Conservation (phyloP, 2,329 filamentous ascomycete species). For the Metarhizium guizhouense region DNA sequence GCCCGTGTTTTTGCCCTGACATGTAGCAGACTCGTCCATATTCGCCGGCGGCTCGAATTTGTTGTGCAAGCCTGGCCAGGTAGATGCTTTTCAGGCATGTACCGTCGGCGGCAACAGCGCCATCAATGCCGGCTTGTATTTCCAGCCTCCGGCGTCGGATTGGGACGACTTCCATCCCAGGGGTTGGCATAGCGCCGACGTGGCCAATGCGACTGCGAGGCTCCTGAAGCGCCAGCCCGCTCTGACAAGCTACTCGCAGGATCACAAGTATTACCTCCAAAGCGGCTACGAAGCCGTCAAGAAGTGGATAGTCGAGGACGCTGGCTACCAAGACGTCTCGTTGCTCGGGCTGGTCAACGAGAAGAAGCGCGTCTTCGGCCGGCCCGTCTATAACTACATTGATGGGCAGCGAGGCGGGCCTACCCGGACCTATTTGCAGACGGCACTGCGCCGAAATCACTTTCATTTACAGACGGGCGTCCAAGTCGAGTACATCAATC, state of each 20-base stretch:
- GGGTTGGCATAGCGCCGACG: slow-evolving; percentile 42
- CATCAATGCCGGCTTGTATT: slow-evolving; percentile 45
- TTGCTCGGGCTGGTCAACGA: slow-evolving; percentile 35
- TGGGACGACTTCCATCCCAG: slow-evolving; percentile 40
- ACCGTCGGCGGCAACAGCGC: slow-evolving; percentile 42
- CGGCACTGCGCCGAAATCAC: slow-evolving; percentile 28
- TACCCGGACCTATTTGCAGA: slow-evolving; percentile 39
- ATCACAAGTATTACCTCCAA: slow-evolving; percentile 37
- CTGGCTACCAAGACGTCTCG: slow-evolving; percentile 36
- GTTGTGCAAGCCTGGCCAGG: slow-evolving; percentile 27
- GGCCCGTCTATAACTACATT: slow-evolving; percentile 38
- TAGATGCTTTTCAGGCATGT: slow-evolving; percentile 38
- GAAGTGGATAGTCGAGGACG: slow-evolving; percentile 40
- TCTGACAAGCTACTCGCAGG: slow-evolving; percentile 32
- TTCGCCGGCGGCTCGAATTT: slow-evolving; percentile 32
- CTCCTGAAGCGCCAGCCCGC: slow-evolving; percentile 35
- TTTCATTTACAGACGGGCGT: slow-evolving; percentile 35
- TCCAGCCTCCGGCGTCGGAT: slow-evolving; percentile 42
- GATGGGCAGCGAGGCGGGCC: slow-evolving; percentile 41
- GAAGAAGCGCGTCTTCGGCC: slow-evolving; percentile 39
- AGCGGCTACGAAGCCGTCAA: slow-evolving; percentile 36
- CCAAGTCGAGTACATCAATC: slow-evolving; percentile 34
- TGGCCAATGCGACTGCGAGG: slow-evolving; percentile 34
- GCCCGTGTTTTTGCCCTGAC: neutral
- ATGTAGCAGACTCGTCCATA: slow-evolving; percentile 33